Percentiles rank a stretch among this genome's conserved stretches.
These are phyloP conservation scores for Pyrus pyrifolia DNA, from an alignment of 306 rosid species.

Conservation along the genomic window DNA sequence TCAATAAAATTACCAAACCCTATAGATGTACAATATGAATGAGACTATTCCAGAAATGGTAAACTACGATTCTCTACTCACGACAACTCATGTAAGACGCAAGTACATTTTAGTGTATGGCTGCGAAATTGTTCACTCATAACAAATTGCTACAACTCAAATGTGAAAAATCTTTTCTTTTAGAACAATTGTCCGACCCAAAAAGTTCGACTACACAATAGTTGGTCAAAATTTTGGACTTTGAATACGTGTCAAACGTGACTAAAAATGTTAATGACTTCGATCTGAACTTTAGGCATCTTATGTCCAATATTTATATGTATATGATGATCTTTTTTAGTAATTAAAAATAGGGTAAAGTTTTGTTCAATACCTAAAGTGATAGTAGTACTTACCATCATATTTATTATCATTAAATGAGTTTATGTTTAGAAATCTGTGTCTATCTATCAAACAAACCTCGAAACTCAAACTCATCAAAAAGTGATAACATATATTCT, in stretches of 20 bases:
- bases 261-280: neutral
- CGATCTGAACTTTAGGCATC: neutral
- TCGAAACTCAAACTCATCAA: no score
- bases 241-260: neutral
- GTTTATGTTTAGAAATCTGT: no score
- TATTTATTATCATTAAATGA: no score
- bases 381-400: fast-evolving
- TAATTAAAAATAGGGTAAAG: no score
- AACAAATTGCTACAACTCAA: neutral
- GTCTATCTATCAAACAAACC: no score
- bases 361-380: no score
- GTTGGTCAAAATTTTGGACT: neutral
- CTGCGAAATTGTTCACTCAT: neutral
- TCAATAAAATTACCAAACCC: neutral
- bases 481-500: no score
- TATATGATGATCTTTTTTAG: no score
- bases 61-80: no score
- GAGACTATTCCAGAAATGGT: no score
- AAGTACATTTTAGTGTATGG: neutral
- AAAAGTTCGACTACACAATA: neutral
- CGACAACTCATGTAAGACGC: neutral
- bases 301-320: neutral
- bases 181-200: neutral
- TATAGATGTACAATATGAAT: no score
- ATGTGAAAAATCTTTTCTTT: neutral